Evolutionary conservation across 2,329 filamentous ascomycete species (phyloP), one percentile per base, ranked within the genome.

Genomic region (Cryphonectria nitschkei): DNA sequence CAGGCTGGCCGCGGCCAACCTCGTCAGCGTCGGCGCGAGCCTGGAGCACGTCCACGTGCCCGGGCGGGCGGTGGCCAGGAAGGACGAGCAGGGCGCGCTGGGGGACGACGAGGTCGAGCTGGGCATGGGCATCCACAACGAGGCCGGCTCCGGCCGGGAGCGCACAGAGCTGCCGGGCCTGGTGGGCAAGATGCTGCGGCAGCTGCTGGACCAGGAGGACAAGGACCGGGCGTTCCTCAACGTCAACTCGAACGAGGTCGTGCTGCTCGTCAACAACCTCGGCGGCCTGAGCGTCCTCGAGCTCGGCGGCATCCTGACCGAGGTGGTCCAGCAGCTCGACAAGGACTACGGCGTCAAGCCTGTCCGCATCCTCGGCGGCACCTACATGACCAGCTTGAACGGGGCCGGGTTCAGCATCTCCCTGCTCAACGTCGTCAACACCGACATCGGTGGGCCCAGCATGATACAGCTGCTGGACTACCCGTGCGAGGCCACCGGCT

Each of bases 31-130:
- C 32, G 95, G 95, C 22, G 92, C 93, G 3, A 95, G 93, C 68
- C 83, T 98, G 58, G 91, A 92, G 74, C 95, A 97, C 79, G 95
- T 98, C n/a, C 95, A 98, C 78, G 93, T 98, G 0, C 95, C 95
- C 0, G 95, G 95, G 4, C 87, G 94, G 72, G 87, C 84, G 1
- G 78, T 84, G 8, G 80, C 83, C 0, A 87, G 89, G 74, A 73
- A 75, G 14, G 76, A 77, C 0, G 85, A 85, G 60, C 84, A 84
- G 14, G 87, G 89, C 34, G 89, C 90, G 39, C 81, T 95, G 70
- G 85, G 82, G 63, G 80, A 75, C 3, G 86, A 83, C 54, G 87
- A 90, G 77, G 86, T 90, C 37, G 89, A 91, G 79, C 82, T 91
- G 64, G 92, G 92, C 39, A 94, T 94, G 92, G 92, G 92, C 16